phyloP scores from a whole-genome alignment of 345 rosid genomes.

The Aethionema arabicum region DNA sequence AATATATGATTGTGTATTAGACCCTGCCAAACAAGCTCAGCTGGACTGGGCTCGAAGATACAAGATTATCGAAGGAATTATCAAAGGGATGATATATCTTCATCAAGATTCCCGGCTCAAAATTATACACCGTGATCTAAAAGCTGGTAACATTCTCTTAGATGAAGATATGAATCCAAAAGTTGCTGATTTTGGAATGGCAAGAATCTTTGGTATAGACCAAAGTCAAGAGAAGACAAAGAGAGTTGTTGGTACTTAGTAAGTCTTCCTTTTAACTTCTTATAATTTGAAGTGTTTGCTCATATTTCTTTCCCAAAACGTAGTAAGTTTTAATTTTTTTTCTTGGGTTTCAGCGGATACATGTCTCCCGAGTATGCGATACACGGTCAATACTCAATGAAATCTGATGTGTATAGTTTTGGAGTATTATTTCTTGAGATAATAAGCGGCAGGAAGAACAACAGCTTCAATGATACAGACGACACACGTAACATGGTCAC shows the following conservation, averaged over 20 bases:
- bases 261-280: not conserved
- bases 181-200: conserved; percentile 57
- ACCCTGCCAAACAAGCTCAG: conserved; percentile 11
- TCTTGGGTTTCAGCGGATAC: conserved; percentile 20
- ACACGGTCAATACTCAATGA: conserved; percentile 22
- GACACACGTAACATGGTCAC: not conserved
- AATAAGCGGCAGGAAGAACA: conserved; percentile 23
- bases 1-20: conserved; percentile 19
- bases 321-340: too few relatives aligned
- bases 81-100: too few relatives aligned
- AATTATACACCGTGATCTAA: too few relatives aligned
- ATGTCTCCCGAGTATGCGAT: conserved; percentile 34
- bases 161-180: conserved; percentile 52
- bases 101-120: conserved; percentile 44
- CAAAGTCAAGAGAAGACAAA: conserved; percentile 10
- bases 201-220: conserved; percentile 24
- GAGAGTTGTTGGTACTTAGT: conserved; percentile 20
- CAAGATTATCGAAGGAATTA: too few relatives aligned
- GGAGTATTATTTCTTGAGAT: conserved; percentile 35
- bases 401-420: conserved; percentile 30
- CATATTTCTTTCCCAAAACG: not conserved
- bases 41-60: conserved; percentile 46
- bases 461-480: conserved; percentile 7
- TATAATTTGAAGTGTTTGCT: not conserved
- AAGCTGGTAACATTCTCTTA: too few relatives aligned